Conservation (phyloP, 768 basidiomycete genomes). For the Xerocomellus dryophilus region DNA sequence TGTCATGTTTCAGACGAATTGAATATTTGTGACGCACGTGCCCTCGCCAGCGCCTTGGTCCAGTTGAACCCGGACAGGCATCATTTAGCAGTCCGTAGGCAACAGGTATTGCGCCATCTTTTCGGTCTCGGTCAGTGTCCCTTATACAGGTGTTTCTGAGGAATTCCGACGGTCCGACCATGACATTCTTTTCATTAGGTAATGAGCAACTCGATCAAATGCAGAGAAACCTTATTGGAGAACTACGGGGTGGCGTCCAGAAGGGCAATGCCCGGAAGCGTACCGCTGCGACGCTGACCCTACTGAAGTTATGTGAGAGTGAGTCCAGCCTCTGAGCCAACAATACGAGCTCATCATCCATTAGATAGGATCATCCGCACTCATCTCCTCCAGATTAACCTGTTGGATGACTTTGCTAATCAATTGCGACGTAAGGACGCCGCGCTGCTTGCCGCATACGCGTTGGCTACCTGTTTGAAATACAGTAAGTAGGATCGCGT, state of each 20-base stretch:
- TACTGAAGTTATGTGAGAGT: conserved; percentile 19
- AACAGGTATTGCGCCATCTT: conserved; percentile 4
- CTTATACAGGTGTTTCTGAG: too few relatives aligned
- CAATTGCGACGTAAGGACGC: conserved; percentile 12
- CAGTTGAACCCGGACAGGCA: not conserved
- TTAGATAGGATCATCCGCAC: not conserved
- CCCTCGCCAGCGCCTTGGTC: conserved; percentile 16
- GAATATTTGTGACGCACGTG: conserved; percentile 1
- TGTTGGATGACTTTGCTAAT: conserved; percentile 9
- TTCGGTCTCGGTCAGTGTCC: conserved; percentile 14
- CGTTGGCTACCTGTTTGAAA: conserved; percentile 13
- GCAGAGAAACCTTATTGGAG: conserved; percentile 8
- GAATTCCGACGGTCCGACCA: not conserved
- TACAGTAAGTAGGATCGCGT: conserved; percentile 3
- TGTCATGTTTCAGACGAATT: conserved; percentile 6
- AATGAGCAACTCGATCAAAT: not conserved
- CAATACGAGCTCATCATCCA: too few relatives aligned
- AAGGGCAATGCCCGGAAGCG: conserved; percentile 6
- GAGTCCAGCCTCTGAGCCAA: not conserved
- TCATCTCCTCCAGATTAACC: conserved; percentile 1
- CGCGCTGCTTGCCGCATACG: conserved; percentile 20
- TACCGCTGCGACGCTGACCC: conserved; percentile 16
- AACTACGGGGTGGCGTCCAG: not conserved
- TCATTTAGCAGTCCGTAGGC: not conserved
- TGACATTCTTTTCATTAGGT: not conserved